Base-by-base conservation (phyloP, 2,329 filamentous ascomycete species). In the Ilyonectria destructans region DNA sequence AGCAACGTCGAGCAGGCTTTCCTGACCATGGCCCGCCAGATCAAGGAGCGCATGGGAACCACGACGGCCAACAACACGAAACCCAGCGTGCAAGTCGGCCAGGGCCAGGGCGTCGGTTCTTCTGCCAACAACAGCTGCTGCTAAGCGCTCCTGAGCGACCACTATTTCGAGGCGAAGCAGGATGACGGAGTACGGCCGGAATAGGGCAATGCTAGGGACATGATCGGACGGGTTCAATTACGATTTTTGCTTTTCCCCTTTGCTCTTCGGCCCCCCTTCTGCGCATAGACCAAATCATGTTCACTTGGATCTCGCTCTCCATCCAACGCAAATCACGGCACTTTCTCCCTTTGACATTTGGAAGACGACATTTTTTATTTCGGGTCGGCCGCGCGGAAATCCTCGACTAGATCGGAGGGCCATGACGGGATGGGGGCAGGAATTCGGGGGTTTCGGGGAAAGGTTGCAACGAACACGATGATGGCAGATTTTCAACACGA, bases 1-100 rank as follows among this genome's bases (percentile, higher is more conserved):
- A 97, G 93, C 86, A 99, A 99, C 84, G 96, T 99, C 82, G 96
- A 99, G 87, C 96, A 99, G 86, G 96, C 96, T 80, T 99, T 99
- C 92, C 86, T 99, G 86, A 99, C 96, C 83, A 99, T 99, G 96
- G 96, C 96, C 78, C 93, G 96, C 84, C 96, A 99, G 86, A 99
- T 99, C 87, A 99, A 99, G 90, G 96, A 98, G 88, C 93, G 96
- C 80, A 99, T 99, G 96, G 96, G 96, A 79, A 97, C 94, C 77
- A 96, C 96, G 72, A 92, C 93, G 51, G 93, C 93, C 74, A 95
- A 95, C 87, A 98, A 98, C 90, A 97, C 96, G 87, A 99, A 98
- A 89, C 96, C 96, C 74, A 97, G 94, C 77, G 95, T 99, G 78
- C 95, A 97, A 82, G 96, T 99, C 78, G 94, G 95, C 68, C 93